Base-by-base conservation (phyloP, 2,329 filamentous ascomycete species). In the Penicillium corylophilum region DNA sequence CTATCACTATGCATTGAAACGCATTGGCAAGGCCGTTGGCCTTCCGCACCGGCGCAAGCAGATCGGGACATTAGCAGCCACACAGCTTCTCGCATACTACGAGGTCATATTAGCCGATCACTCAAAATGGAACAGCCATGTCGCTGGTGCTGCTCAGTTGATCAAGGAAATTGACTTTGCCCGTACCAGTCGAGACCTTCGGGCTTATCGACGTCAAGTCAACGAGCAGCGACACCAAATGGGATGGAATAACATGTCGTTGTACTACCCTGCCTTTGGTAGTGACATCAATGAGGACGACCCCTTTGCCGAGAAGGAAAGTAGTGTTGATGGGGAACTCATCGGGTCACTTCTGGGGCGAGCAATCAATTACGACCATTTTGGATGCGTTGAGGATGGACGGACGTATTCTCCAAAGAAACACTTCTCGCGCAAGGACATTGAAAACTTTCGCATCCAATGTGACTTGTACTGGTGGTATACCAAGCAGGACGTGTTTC, bases 391-490 rank as follows among this genome's bases (percentile, higher is more conserved):
- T 12, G 66, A 80, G 39, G 63, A 64, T 36, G 62, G 55, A 28
- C 50, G 56, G 26, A 44, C 47, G 15, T 46, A 51, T 16, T 29
- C 53, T 13, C 56, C 55, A 59, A 70, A 59, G 60, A 72, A 46
- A 64, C 57, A 71, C 47, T 74, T 77, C 26, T 71, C 73, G 9
- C 65, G 69, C 15, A 76, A 77, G 55, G 92, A 97, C 54, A 80
- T 95, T 43, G 86, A 90, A 55, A 85, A 82, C 36, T 95, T 89
- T 64, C 88, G 94, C 64, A 86, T 88, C 15, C 79, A 94, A 35
- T 84, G 88, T 57, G 94, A 97, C 71, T 74, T 97, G 5, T 95
- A 88, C 67, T 99, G 93, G 92, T 96, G 91, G 89, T 96, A 92
- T 68, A 87, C 83, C 63, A 95, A 96, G 71, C 94, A 96, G 77